Conservation (phyloP, 2,329 filamentous ascomycete species). For the Claviceps pusilla region DNA sequence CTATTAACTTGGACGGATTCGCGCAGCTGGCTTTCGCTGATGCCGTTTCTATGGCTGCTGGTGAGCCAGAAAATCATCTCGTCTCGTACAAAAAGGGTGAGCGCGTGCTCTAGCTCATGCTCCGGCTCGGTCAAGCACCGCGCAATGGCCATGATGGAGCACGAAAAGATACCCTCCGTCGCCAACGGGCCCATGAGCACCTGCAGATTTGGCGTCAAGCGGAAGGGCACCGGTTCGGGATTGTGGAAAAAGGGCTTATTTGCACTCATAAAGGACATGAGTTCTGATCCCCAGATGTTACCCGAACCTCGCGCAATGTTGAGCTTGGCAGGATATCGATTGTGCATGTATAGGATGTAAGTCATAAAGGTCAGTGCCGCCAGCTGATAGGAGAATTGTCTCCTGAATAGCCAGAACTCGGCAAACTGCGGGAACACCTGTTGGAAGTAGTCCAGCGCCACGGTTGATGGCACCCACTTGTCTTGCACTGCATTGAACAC, state of each 20-base stretch:
- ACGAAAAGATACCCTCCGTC: constrained; percentile 92
- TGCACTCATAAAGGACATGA: constrained; percentile 77
- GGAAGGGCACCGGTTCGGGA: constrained; percentile 90
- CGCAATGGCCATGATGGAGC: constrained; percentile 89
- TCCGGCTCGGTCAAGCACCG: constrained; percentile 82
- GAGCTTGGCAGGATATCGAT: constrained; percentile 90
- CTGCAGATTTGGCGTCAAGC: constrained; percentile 89
- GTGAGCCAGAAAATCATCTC: constrained; percentile 98
- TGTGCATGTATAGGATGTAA: constrained; percentile 93
- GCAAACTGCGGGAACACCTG: constrained; percentile 73
- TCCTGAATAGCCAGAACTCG: constrained; percentile 97
- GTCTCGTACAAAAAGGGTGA: constrained; percentile 88
- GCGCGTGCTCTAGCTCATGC: constrained; percentile 82
- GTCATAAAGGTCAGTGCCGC: constrained; percentile 96
- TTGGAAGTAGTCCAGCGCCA: constrained; percentile 82
- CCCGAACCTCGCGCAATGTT: constrained; percentile 76
- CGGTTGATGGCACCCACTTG: constrained; percentile 71
- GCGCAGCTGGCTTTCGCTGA: constrained; percentile 50
- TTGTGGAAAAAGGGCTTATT: constrained; percentile 86
- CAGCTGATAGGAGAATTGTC: constrained; percentile 91
- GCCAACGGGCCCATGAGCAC: constrained; percentile 90
- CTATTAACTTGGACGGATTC: constrained; percentile 76
- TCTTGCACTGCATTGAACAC: constrained; percentile 92
- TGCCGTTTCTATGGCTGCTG: constrained; percentile 47
- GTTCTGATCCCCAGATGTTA: constrained; percentile 90